Base-by-base conservation (phyloP, 805 yeast genomes). In the Saccharomyces paradoxus region DNA sequence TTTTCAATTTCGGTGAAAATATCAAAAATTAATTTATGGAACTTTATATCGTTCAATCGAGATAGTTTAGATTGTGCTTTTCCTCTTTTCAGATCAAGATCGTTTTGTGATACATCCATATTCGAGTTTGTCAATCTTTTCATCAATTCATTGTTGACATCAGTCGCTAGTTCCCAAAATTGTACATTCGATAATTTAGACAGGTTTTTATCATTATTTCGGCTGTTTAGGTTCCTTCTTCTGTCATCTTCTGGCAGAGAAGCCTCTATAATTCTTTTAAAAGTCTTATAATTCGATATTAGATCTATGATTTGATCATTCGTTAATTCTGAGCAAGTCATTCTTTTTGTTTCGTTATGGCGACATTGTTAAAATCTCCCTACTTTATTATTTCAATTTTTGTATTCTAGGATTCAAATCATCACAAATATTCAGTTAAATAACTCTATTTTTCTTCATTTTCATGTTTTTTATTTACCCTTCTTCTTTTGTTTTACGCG, bases 21-120 rank as follows among this genome's bases (percentile, higher is more conserved):
- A 68, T 94, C 99, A 55, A 86, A 83, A 21, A 89, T 96, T 67
- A 94, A 79, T 67, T 92, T 98, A 62, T 85, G 84, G 73, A 94
- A 94, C 57, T 98, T 74, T 2, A 83, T 69, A 50, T 84, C 83
- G 1, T 96, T 94, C 56, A 94, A 79, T 50, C 87, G 82, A 4
- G 97, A 86, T 60, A 94, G 78, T 71, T 91, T 92, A 69, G 88
- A 88, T 63, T 99, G 79, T 1, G 99, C 98, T 70, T 90, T 96
- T 66, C 94, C 94, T 66, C 99, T 81, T 67, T 90, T 91, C 47
- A 96, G 91, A 53, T 81, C 82, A 1, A 86, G 83, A 59, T 80
- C 81, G 29, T 79, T 75, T 51, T 79, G 74, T 41, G 79, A 75
- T 61, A 83, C 85, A 59, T 76, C 81, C 46, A 80, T 78, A 8